Evolutionary conservation across 352 stramenopile genomes (phyloP), one percentile per base, ranked within the genome.

Genomic region (Phytophthora foliorum): DNA sequence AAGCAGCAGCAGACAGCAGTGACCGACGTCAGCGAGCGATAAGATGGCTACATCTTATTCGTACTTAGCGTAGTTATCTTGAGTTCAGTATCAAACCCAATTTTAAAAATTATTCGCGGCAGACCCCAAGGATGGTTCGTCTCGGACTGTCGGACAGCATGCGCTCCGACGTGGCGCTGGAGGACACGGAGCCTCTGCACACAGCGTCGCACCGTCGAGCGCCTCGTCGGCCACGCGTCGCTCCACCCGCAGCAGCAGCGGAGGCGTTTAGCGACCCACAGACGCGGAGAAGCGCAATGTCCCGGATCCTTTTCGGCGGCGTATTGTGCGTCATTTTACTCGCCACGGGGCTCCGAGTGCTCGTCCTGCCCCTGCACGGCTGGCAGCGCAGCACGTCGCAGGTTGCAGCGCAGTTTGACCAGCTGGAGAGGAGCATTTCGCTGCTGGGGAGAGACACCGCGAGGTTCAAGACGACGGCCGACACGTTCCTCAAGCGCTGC

Each of bases 81-180:
- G 52, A 41, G 31, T 51, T 63, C 22, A 56, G 24, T 68, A 73
- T 50, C 34, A n/a, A 32, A 56, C 21, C 8, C 42, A 11, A 46
- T 72, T 69, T 63, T n/a, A n/a, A n/a, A 10, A 75, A 77, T 69
- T 79, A 72, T 67, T 61, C 41, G 48, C 53, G 62, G 51, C 27
- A 67, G 19, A 27, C 29, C 54, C 34, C 2, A 63, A 10, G 13
- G 6, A 80, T 78, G 73, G 46, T 29, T 19, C 61, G 73, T 19
- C 60, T 81, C n/a, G 73, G 73, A 42, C 60, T 81, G 52, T 81
- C 73, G 0, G 73, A 81, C n/a, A 81, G 73, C 48, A 81, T 81
- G 73, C 64, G 69, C 65, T 78, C 73, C 6, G 67, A 57, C n/a
- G 60, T 52, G 52, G 70, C 69, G 19, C 13, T 70, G 19, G 65